Conservation (phyloP, 352 stramenopile species). For the Phytopythium litorale region DNA sequence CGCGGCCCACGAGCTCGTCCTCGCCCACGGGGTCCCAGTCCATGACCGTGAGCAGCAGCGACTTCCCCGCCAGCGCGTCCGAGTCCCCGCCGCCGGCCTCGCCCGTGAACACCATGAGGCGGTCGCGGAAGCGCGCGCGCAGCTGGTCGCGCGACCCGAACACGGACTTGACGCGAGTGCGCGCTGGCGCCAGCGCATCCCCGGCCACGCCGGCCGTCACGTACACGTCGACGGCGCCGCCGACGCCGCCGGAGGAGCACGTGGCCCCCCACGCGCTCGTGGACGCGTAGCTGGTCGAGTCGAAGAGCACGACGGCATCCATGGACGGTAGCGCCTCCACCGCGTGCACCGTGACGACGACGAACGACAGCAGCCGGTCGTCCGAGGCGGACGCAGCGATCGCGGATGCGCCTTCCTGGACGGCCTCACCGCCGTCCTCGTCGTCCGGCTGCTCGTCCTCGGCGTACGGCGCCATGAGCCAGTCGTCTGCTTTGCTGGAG, state of each 20-base stretch:
- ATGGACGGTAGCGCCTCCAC: constrained; percentile 62
- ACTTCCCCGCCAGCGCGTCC: constrained; percentile 5
- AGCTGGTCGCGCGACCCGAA: constrained; percentile 57
- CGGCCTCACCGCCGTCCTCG: constrained; percentile 12
- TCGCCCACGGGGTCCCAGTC: constrained; percentile 65
- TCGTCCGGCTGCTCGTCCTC: constrained; percentile 9
- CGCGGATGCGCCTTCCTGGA: constrained; percentile 7
- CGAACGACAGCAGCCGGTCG: constrained; percentile 41
- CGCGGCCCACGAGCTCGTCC: constrained; percentile 57
- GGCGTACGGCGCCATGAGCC: constrained; percentile 7
- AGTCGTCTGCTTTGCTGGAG: constrained; percentile 15
- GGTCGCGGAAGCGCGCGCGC: constrained; percentile 61
- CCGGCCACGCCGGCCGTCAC: constrained; percentile 34
- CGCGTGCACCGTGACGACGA: constrained; percentile 54
- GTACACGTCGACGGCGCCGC: constrained; percentile 68
- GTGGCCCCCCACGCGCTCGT: constrained; percentile 13
- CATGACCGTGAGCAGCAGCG: constrained; percentile 51
- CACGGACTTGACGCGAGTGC: constrained; percentile 65
- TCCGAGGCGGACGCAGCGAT: background rate
- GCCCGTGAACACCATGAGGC: constrained; percentile 46
- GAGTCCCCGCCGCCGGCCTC: constrained; percentile 12
- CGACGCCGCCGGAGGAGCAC: constrained; percentile 3
- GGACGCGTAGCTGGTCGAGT: constrained; percentile 38
- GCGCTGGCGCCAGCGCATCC: constrained; percentile 33
- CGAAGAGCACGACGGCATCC: constrained; percentile 43